Evolutionary conservation across 2,329 filamentous ascomycete genomes (phyloP), one percentile per base, ranked within the genome.

Genomic region (Alternaria incomplexa): DNA sequence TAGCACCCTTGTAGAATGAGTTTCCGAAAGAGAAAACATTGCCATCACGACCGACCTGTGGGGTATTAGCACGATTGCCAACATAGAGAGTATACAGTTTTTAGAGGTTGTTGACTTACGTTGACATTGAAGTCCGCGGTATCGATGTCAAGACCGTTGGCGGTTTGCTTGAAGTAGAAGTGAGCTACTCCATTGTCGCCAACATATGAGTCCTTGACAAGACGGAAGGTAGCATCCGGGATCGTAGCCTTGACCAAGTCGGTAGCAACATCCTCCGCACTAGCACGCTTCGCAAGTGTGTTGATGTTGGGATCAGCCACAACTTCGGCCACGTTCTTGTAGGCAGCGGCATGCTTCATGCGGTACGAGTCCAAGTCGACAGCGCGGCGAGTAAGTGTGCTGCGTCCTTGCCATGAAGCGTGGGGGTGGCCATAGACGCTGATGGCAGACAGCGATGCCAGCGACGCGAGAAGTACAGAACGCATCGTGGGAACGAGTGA

Each of bases 101-200:
- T 15, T 5, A 20, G 15, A 26, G 3, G 10, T 28, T 20, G 4
- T 15, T 6, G 12, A 80, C 85, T 79, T 68, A 88, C 85, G 65
- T 89, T 89, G 51, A 89, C 85, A 55, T 88, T 88, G 69, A 88
- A 87, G 70, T 87, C 85, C 1, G 84, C 85, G 68, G 89, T 89
- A 68, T 88, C 87, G 62, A 89, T 84, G 63, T 89, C 87, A 23
- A 89, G 73, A 1, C 84, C 87, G 57, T 88, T 85, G 7, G 81
- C 78, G 0, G 86, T 88, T 77, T 89, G 87, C 76, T 85, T 86
- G 72, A 89, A 87, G 73, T 87, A 83, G 65, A 88, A 85, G 68
- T 89, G 87, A 0, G 81, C 81, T 62, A 89, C 80, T 9, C 86
- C 86, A 57, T 87, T 87, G 48, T 69, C 75, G n/a, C 86, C 83